Evolutionary conservation across 768 basidiomycete genomes (phyloP).

Genomic region (Chlorophyllum brunneum): DNA sequence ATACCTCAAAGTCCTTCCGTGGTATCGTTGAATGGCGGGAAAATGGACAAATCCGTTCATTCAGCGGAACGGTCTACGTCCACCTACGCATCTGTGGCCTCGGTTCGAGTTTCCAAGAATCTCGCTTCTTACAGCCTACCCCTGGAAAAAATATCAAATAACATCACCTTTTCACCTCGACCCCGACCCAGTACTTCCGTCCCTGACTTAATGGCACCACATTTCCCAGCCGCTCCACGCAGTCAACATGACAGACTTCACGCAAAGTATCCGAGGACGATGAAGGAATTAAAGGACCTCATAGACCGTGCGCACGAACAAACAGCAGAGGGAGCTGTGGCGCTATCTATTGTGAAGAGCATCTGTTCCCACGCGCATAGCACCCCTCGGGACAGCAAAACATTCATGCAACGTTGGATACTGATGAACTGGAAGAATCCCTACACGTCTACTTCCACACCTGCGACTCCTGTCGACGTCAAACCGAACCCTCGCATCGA

Average conservation of each 20-base stretch:
- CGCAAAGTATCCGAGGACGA: slow-evolving; percentile 24
- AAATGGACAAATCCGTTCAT: not conserved
- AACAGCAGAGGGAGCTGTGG: slow-evolving; percentile 30
- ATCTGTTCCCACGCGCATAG: slow-evolving; percentile 41
- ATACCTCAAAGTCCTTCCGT: not conserved
- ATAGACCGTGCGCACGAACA: slow-evolving; percentile 41
- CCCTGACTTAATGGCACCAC: not conserved
- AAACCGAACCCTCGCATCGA: slow-evolving; percentile 43
- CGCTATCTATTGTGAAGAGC: slow-evolving; percentile 38
- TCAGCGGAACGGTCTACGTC: not conserved
- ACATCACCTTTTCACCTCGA: not conserved
- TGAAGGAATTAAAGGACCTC: slow-evolving; percentile 38
- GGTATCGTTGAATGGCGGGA: not conserved
- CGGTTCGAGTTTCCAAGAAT: not conserved
- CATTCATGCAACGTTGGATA: slow-evolving; percentile 38
- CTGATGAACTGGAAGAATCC: slow-evolving; percentile 44
- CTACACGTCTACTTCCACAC: not conserved
- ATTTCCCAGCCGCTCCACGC: slow-evolving; percentile 15
- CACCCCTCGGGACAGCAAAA: slow-evolving; percentile 40
- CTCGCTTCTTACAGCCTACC: not conserved
- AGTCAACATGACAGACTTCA: slow-evolving; percentile 20
- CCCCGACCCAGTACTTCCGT: not conserved
- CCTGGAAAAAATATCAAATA: too few species aligned
- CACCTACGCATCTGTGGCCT: slow-evolving; percentile 7
- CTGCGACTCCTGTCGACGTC: slow-evolving; percentile 11